Base-by-base conservation (phyloP, 352 stramenopile genomes). In the Phytophthora quininea region DNA sequence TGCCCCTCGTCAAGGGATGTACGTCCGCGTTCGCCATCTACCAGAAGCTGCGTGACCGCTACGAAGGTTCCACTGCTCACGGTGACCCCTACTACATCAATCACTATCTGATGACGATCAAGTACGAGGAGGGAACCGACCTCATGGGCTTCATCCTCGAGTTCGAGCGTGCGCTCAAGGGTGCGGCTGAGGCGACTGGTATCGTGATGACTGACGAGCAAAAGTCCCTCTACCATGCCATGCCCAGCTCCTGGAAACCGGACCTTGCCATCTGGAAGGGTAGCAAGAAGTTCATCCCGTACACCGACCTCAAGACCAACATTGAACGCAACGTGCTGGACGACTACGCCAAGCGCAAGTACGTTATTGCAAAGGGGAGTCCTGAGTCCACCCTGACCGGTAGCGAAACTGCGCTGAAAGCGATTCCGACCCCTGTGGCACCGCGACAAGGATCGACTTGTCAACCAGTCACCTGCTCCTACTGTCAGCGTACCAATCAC, bases 191-290 rank as follows among this genome's bases (percentile, higher is more conserved):
- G 27, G 48, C 50, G 3, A 65, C 49, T 27, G 47, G 53, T 10
- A 58, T 35, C 1, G 48, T 54, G 19, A 43, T 58, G 5, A 57
- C 48, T 4, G 58, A 58, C 27, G 50, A 9, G 19, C 42, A 54
- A 12, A 45, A 54, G 15, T 58, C 58, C 38, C 47, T 64, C 9
- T 58, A 58, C n/a, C 47, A 58, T 43, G 14, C 58, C 33, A 53
- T 64, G 48, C 37, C 46, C 7, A 33, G 42, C 4, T 51, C 58
- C 2, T 64, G 58, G 58, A 64, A 64, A 15, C 19, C 58, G 3
- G 49, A 65, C 31, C 38, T 65, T 31, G 24, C 46, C 71, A 61
- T 96, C 74, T 24, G 87, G 77, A 37, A 77, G 58, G 55, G 96
- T 67, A 33, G 83, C 24, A 46, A 35, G 57, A 57, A 56, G 57